Percentiles rank a stretch among this genome's conserved stretches.
Evolutionary conservation across 1,139 yeast genomes (phyloP).

Genomic region (Debaryomyces udenii): DNA sequence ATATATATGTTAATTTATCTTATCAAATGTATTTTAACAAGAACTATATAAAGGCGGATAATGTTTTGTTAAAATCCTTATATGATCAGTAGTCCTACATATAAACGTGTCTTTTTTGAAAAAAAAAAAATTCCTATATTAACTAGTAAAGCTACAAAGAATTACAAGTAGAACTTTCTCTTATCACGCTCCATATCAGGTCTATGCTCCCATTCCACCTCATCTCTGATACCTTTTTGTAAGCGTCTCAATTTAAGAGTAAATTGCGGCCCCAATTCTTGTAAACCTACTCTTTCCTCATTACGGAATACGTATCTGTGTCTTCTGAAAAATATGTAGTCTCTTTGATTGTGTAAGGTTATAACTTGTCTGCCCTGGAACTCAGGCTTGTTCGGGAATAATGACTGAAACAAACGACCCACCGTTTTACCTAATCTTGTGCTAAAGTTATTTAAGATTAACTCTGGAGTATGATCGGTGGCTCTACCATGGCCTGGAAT

Average conservation of each 20-base stretch:
- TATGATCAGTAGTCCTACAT: constrained; percentile 7
- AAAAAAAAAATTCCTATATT: not conserved
- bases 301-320: constrained; percentile 89
- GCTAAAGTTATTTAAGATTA: constrained; percentile 86
- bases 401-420: constrained; percentile 85
- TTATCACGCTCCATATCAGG: constrained; percentile 97
- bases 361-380: constrained; percentile 94
- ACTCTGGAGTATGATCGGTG: constrained; percentile 88
- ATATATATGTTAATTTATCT: constrained; percentile 1
- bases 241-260: constrained; percentile 85
- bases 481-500: constrained; percentile 89
- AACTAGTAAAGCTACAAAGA: constrained; percentile 2
- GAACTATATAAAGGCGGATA: constrained; percentile 4
- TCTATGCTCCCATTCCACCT: constrained; percentile 94
- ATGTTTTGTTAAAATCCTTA: constrained; percentile 7
- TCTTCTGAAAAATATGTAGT: constrained; percentile 90
- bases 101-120: not conserved
- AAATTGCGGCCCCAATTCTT: constrained; percentile 96
- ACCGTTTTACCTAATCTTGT: constrained; percentile 92
- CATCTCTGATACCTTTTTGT: constrained; percentile 90
- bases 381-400: constrained; percentile 92
- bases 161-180: constrained; percentile 82
- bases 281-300: constrained; percentile 91
- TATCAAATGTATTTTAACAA: constrained; percentile 3
- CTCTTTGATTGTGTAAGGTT: constrained; percentile 94